These are phyloP conservation scores for Chrysoporthe cubensis DNA, from an alignment of 2,329 filamentous ascomycete genomes.

Conservation along the genomic window DNA sequence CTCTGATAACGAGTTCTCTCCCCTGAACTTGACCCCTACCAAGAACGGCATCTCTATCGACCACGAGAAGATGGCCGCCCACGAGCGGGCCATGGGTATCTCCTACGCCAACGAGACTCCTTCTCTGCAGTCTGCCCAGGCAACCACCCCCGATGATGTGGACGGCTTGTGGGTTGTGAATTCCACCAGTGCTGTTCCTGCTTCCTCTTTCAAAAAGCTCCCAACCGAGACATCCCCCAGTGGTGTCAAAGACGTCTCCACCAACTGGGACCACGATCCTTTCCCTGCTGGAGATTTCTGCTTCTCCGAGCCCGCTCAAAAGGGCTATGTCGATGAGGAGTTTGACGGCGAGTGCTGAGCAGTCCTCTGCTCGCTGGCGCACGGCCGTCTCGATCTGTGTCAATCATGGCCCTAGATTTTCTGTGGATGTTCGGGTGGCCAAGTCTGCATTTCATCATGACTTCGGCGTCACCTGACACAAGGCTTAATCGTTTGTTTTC, in stretches of 20 bases:
- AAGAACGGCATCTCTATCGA: conserved; percentile 3
- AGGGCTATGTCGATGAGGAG: not conserved
- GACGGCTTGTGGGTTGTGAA: conserved; percentile 6
- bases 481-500: not conserved
- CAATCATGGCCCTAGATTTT: not conserved
- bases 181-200: not conserved
- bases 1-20: conserved; percentile 27
- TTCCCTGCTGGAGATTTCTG: not conserved
- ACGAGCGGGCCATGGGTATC: not conserved
- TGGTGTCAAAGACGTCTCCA: not conserved
- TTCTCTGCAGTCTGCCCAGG: not conserved
- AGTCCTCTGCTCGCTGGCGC: not conserved
- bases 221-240: not conserved
- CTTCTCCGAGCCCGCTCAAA: not conserved
- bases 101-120: not conserved
- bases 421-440: not conserved
- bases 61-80: not conserved
- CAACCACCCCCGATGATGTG: conserved; percentile 11
- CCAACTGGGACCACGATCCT: not conserved
- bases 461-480: not conserved
- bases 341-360: conserved; percentile 9
- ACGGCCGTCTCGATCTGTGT: not conserved
- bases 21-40: conserved; percentile 3
- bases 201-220: not conserved
- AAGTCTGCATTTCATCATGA: not conserved